Evolutionary conservation across 2,329 filamentous ascomycete genomes (phyloP).

Genomic region (Aspergillus alliaceus): DNA sequence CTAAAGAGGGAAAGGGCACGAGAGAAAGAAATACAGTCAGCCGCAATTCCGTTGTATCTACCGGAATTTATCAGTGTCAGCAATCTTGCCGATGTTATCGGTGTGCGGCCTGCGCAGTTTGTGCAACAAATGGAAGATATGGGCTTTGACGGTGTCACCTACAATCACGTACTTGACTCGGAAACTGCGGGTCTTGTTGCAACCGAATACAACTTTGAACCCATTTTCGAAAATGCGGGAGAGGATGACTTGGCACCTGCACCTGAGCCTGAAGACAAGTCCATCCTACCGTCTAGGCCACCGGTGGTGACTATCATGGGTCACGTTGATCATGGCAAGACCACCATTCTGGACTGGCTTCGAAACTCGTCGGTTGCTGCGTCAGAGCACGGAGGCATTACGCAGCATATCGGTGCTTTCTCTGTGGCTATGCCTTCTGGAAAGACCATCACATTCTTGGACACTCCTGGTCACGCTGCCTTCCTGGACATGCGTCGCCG

Average conservation of each 20-base stretch:
- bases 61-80: constrained; percentile 91
- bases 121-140: constrained; percentile 74
- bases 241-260: constrained; percentile 72
- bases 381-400: constrained; percentile 93
- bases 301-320: constrained; percentile 99
- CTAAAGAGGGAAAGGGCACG: constrained; percentile 45
- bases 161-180: constrained; percentile 83
- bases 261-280: constrained; percentile 67
- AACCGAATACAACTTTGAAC: constrained; percentile 89
- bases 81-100: constrained; percentile 74
- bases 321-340: constrained; percentile 98
- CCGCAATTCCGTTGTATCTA: constrained; percentile 67
- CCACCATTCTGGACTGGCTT: constrained; percentile 89
- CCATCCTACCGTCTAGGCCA: constrained; percentile 70
- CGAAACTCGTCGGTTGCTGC: constrained; percentile 90
- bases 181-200: constrained; percentile 89
- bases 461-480: constrained; percentile 93
- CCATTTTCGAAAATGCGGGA: constrained; percentile 63
- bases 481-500: constrained; percentile 95
- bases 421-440: constrained; percentile 83
- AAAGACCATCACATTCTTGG: constrained; percentile 91
- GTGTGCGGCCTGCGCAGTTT: constrained; percentile 70
- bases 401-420: constrained; percentile 97
- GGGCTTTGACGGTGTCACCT: constrained; percentile 82
- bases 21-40: constrained; percentile 40